phyloP scores from a whole-genome alignment of 768 basidiomycete genomes.

The Serendipita indica region DNA sequence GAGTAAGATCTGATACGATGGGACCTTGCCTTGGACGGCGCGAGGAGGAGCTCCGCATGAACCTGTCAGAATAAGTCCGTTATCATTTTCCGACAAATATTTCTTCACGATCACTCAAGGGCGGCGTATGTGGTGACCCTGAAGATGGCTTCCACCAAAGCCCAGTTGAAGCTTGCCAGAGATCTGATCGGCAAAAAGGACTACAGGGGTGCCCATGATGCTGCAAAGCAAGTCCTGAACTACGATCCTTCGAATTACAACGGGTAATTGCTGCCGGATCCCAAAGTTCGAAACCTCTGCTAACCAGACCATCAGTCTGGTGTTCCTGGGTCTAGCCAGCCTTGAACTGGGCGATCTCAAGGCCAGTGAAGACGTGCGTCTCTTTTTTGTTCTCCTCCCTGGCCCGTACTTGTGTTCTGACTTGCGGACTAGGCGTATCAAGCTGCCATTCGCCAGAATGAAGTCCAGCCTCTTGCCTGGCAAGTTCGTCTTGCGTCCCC shows the following conservation, averaged over 20 bases:
- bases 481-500: constrained; percentile 39
- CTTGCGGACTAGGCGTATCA: constrained; percentile 46
- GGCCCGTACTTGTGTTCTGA: constrained; percentile 16
- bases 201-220: constrained; percentile 47
- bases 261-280: constrained; percentile 44
- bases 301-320: constrained; percentile 37
- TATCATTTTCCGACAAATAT: no score
- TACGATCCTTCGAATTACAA: constrained; percentile 75
- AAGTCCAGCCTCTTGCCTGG: constrained; percentile 64
- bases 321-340: constrained; percentile 70
- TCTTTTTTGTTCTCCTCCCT: constrained; percentile 8
- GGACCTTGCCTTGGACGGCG: no score
- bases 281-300: not conserved
- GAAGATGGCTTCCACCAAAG: not conserved
- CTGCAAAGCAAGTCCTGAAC: constrained; percentile 49
- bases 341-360: constrained; percentile 57
- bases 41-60: no score
- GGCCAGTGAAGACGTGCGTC: constrained; percentile 73
- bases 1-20: no score
- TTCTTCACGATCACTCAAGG: no score
- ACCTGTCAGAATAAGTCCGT: no score
- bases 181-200: constrained; percentile 67
- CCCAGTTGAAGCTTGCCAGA: constrained; percentile 63
- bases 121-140: no score
- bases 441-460: constrained; percentile 56